Evolutionary conservation across 1,284 basidiomycete genomes (phyloP).

Genomic region (Ustilago crameri): DNA sequence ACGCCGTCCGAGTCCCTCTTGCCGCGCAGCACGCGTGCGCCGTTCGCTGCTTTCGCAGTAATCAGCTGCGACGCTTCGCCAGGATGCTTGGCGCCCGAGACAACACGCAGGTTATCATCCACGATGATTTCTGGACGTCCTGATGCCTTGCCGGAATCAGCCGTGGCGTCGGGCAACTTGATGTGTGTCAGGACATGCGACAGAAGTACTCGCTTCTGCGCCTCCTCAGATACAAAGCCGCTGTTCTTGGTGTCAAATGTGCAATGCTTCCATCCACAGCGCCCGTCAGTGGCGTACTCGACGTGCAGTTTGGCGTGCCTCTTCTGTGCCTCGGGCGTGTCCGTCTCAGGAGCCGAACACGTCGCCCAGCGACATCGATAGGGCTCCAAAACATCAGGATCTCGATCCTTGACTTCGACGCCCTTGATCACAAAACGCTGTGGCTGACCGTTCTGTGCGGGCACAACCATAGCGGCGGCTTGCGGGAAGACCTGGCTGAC

Average conservation of each 20-base stretch:
- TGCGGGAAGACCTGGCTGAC: constrained; percentile 80
- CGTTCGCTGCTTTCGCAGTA: constrained; percentile 15
- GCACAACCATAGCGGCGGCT: constrained; percentile 83
- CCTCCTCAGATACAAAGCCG: constrained; percentile 2
- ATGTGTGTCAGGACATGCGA: constrained; percentile 55
- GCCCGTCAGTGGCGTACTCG: constrained; percentile 33
- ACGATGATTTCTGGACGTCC: constrained; percentile 20
- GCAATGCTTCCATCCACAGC: constrained; percentile 59
- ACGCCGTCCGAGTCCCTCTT: constrained; percentile 33
- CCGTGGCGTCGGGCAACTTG: constrained; percentile 8
- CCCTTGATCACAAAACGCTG: constrained; percentile 81
- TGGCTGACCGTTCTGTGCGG: constrained; percentile 73
- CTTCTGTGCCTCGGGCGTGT: constrained; percentile 35
- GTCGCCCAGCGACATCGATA: constrained; percentile 56
- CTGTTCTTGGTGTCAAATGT: constrained; percentile 28
- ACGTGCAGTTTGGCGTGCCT: constrained; percentile 53
- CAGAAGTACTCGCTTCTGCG: constrained; percentile 19
- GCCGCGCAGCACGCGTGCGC: constrained; percentile 23
- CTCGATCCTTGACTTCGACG: constrained; percentile 70
- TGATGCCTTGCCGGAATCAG: background rate
- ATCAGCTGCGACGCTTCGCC: constrained; percentile 28
- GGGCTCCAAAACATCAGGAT: constrained; percentile 35
- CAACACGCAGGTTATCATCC: constrained; percentile 26
- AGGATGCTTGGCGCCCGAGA: constrained; percentile 26
- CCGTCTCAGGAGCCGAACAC: constrained; percentile 48